Conservation (phyloP, 192 early-diverging fungal genomes). For the Thamnidium elegans region DNA sequence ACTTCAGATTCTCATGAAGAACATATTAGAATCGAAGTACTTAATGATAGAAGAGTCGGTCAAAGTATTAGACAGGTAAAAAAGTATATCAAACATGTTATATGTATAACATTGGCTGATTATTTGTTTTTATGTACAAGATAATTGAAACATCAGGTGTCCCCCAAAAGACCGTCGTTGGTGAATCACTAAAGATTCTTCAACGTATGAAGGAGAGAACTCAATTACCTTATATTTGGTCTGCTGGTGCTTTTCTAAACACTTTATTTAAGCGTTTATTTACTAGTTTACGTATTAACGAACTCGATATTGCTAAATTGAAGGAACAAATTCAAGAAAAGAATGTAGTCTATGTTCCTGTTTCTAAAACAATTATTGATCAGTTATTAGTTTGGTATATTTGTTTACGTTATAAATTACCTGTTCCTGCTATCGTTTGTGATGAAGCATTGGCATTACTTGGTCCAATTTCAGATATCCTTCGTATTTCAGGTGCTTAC, state of each 20-base stretch:
- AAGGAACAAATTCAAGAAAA: slow-evolving; percentile 32
- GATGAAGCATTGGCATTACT: slow-evolving; percentile 39
- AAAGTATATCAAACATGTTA: too few species aligned
- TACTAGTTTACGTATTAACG: slow-evolving; percentile 19
- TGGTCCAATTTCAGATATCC: slow-evolving; percentile 37
- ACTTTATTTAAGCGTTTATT: slow-evolving; percentile 32
- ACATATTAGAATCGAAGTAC: slow-evolving; percentile 25
- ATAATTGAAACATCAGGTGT: slow-evolving; percentile 39
- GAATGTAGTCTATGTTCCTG: slow-evolving; percentile 38
- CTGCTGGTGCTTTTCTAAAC: slow-evolving; percentile 36
- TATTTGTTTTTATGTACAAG: slow-evolving; percentile 1
- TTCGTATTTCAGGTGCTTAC: slow-evolving; percentile 35
- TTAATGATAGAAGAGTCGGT: slow-evolving; percentile 38
- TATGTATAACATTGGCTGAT: background rate
- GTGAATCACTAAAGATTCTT: slow-evolving; percentile 32
- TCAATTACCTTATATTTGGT: slow-evolving; percentile 39
- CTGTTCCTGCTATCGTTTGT: slow-evolving; percentile 36
- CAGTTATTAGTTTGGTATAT: slow-evolving; percentile 40
- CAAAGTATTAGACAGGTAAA: slow-evolving; percentile 33
- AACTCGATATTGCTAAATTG: slow-evolving; percentile 27
- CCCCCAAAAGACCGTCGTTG: slow-evolving; percentile 35
- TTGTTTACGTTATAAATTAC: slow-evolving; percentile 33
- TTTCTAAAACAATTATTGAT: slow-evolving; percentile 38
- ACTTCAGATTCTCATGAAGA: slow-evolving; percentile 31
- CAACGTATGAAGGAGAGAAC: slow-evolving; percentile 37